Percentiles rank a stretch among this genome's conserved stretches.
Conservation (phyloP, 2,329 filamentous ascomycete species). For the Clarireedia paspali region DNA sequence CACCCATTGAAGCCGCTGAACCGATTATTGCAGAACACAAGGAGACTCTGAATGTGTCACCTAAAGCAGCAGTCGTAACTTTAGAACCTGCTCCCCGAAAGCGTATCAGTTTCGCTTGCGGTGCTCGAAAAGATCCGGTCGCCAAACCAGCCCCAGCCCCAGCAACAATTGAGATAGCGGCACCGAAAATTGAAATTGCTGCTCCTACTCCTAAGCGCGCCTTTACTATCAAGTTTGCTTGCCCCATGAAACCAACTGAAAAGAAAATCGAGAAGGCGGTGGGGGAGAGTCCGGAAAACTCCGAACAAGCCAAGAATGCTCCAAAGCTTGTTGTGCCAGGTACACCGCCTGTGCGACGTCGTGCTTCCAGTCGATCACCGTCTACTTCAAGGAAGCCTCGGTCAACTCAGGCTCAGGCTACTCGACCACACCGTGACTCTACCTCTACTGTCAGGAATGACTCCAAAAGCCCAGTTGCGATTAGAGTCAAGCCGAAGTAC, state of each 20-base stretch:
- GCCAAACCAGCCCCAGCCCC: slow-evolving; percentile 32
- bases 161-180: slow-evolving; percentile 27
- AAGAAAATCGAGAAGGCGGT: slow-evolving; percentile 18
- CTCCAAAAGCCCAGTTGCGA: slow-evolving; percentile 33
- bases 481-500: slow-evolving; percentile 30
- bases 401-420: slow-evolving; percentile 5
- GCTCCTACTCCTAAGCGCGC: slow-evolving; percentile 40
- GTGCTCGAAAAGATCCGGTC: slow-evolving; percentile 46
- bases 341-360: slow-evolving; percentile 13
- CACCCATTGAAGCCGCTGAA: slow-evolving; percentile 10
- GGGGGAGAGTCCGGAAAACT: slow-evolving; percentile 1
- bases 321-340: slow-evolving; percentile 8
- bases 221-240: slow-evolving; percentile 68
- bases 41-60: slow-evolving; percentile 20
- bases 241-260: slow-evolving; percentile 44
- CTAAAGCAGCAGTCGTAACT: slow-evolving; percentile 38
- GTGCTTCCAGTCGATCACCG: slow-evolving; percentile 20
- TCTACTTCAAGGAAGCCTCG: slow-evolving; percentile 24
- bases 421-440: slow-evolving; percentile 20
- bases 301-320: slow-evolving; percentile 2
- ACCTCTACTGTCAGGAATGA: slow-evolving; percentile 28
- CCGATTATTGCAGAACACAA: slow-evolving; percentile 6
- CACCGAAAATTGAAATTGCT: slow-evolving; percentile 5
- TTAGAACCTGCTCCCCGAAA: slow-evolving; percentile 65
- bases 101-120: slow-evolving; percentile 86